These are phyloP conservation scores for Coniochaeta pulveracea DNA, from an alignment of 2,329 filamentous ascomycete genomes.

Conservation along the genomic window DNA sequence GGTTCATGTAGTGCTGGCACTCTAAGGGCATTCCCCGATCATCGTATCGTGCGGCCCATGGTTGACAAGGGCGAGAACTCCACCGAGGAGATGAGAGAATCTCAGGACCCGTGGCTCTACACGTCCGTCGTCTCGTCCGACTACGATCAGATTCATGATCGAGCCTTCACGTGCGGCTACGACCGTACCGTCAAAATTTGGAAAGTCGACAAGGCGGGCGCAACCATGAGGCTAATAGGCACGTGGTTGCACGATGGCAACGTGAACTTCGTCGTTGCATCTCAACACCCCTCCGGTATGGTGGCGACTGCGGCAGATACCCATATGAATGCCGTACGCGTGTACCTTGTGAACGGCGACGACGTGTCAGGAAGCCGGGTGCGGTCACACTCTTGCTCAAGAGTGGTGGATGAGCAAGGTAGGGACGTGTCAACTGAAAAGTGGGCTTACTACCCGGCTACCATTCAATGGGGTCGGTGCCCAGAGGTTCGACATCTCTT, in stretches of 20 bases:
- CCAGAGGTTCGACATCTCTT: conserved; percentile 36
- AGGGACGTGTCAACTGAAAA: conserved; percentile 24
- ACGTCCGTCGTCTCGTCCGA: conserved; percentile 52
- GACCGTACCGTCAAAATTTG: conserved; percentile 51
- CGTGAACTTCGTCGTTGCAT: conserved; percentile 51
- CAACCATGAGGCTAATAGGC: conserved; percentile 29
- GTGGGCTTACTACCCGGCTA: conserved; percentile 54
- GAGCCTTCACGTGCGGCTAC: conserved; percentile 49
- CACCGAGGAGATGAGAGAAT: conserved; percentile 42
- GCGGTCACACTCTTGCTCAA: conserved; percentile 28
- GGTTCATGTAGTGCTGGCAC: conserved; percentile 33
- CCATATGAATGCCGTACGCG: conserved; percentile 38
- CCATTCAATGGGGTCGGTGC: conserved; percentile 48
- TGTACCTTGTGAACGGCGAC: conserved; percentile 35
- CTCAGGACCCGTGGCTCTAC: conserved; percentile 52
- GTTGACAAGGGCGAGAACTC: conserved; percentile 44
- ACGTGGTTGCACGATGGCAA: conserved; percentile 47
- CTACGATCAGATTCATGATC: conserved; percentile 30
- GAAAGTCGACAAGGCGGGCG: conserved; percentile 27
- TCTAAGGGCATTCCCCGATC: conserved; percentile 41
- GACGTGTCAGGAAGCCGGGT: conserved; percentile 25
- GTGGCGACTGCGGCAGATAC: conserved; percentile 52
- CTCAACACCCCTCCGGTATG: conserved; percentile 31
- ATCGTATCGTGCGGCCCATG: conserved; percentile 42
- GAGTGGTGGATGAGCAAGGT: conserved; percentile 18